phyloP scores from a whole-genome alignment of 2,329 filamentous ascomycete species.

The Graphium sp. region DNA sequence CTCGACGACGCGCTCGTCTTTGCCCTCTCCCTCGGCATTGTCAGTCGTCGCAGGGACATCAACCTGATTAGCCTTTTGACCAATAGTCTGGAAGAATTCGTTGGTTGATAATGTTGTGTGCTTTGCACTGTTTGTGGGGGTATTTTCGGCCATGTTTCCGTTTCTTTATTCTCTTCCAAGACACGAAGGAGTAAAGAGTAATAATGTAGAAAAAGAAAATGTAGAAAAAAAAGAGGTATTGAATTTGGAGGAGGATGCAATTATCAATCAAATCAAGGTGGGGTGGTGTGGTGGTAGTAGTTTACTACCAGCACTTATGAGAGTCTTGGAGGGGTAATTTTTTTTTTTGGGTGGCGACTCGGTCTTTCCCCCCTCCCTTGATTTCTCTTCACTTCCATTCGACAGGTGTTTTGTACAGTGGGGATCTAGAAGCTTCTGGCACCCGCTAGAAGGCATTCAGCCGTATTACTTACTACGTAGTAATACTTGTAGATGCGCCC shows the following conservation, averaged over 20 bases:
- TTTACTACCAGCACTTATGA: conserved; percentile 1
- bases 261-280: neutral
- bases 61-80: conserved; percentile 39
- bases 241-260: neutral
- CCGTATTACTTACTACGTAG: neutral
- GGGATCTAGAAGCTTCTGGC: conserved; percentile 1
- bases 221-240: neutral
- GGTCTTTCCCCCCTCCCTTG: conserved; percentile 1
- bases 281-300: conserved; percentile 3
- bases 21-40: conserved; percentile 17
- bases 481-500: neutral
- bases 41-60: conserved; percentile 14
- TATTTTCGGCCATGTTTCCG: neutral
- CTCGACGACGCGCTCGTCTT: conserved; percentile 40
- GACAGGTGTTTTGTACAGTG: conserved; percentile 1
- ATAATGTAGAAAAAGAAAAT: neutral
- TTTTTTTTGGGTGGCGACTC: conserved; percentile 1
- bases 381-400: neutral
- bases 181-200: conserved; percentile 1
- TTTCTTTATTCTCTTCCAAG: neutral
- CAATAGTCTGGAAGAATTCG: conserved; percentile 40
- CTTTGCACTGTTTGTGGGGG: neutral
- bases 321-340: conserved; percentile 1
- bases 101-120: conserved; percentile 21
- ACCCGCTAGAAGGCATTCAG: neutral